Conservation (phyloP, 2,329 filamentous ascomycete genomes). For the Colletotrichum ledebouriae region DNA sequence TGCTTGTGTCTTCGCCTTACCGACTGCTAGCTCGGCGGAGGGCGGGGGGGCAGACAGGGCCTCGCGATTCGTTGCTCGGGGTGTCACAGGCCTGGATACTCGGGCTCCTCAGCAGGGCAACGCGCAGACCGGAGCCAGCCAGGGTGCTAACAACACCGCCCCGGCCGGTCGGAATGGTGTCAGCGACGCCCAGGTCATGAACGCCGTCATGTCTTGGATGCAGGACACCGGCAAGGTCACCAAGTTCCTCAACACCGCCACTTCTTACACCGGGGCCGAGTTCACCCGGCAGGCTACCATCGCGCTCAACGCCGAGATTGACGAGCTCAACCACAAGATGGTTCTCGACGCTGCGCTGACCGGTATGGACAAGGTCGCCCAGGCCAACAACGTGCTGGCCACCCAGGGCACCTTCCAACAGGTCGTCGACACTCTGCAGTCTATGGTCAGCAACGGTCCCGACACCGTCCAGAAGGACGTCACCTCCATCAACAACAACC, state of each 20-base stretch:
- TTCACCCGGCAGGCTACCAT: constrained; percentile 45
- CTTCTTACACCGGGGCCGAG: constrained; percentile 43
- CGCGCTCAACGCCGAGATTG: constrained; percentile 45
- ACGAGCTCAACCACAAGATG: constrained; percentile 46
- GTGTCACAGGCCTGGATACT: constrained; percentile 8
- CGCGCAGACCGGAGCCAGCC: constrained; percentile 19
- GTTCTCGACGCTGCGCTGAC: constrained; percentile 42
- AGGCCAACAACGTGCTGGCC: constrained; percentile 43
- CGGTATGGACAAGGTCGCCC: constrained; percentile 33
- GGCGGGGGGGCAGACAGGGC: constrained; percentile 1
- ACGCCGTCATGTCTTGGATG: constrained; percentile 44
- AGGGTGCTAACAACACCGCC: constrained; percentile 28
- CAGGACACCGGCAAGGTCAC: constrained; percentile 44
- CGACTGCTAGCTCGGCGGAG: constrained; percentile 35
- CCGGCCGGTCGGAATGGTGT: constrained; percentile 24
- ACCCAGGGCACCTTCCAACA: constrained; percentile 44
- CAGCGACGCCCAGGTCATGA: constrained; percentile 43
- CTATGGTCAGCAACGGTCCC: constrained; percentile 44
- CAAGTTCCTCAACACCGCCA: constrained; percentile 44
- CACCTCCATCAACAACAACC: constrained; percentile 44
- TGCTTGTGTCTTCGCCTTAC: constrained; percentile 21
- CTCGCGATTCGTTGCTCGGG: constrained; percentile 11
- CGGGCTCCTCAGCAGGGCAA: constrained; percentile 6
- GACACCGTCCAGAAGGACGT: constrained; percentile 44
- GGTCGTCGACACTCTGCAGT: constrained; percentile 44